These are phyloP conservation scores for Hirschioporus abietinus DNA, from an alignment of 768 basidiomycete species.

Conservation along the genomic window DNA sequence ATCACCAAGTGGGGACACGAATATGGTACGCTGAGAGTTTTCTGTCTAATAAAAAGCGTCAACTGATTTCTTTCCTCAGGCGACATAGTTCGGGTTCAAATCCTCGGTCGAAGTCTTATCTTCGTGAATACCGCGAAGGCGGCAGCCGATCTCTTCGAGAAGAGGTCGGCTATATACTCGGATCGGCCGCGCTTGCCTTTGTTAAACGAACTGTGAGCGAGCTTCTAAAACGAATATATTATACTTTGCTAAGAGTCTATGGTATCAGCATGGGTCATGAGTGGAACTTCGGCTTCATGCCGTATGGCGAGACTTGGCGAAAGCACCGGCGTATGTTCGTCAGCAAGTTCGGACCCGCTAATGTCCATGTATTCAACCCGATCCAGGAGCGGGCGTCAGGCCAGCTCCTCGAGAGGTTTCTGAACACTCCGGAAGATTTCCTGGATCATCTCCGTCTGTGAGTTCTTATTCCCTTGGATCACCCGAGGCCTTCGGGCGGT, in stretches of 20 bases:
- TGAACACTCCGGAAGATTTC: slow-evolving; percentile 34
- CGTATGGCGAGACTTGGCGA: slow-evolving; percentile 36
- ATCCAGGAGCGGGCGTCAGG: neutral
- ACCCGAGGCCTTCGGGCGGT: neutral
- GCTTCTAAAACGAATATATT: slow-evolving; percentile 9
- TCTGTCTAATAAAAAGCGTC: neutral
- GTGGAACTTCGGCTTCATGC: slow-evolving; percentile 31
- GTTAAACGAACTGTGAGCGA: slow-evolving; percentile 21
- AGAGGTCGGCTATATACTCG: slow-evolving; percentile 39
- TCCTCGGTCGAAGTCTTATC: slow-evolving; percentile 42
- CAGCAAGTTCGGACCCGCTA: neutral
- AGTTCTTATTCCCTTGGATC: slow-evolving; percentile 2
- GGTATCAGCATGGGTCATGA: slow-evolving; percentile 26
- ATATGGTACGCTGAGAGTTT: slow-evolving; percentile 18
- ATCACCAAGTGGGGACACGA: slow-evolving; percentile 27
- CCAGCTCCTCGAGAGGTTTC: slow-evolving; percentile 14
- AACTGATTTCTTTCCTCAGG: slow-evolving; percentile 27
- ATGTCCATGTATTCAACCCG: neutral
- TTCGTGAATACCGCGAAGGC: slow-evolving; percentile 36
- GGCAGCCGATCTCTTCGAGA: slow-evolving; percentile 38
- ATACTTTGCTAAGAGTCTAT: slow-evolving; percentile 16
- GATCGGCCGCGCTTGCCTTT: slow-evolving; percentile 35
- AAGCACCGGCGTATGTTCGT: slow-evolving; percentile 4
- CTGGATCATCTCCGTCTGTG: slow-evolving; percentile 33
- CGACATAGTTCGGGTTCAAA: slow-evolving; percentile 47